phyloP scores from a whole-genome alignment of 768 basidiomycete genomes.

The Boletellus ananas region DNA sequence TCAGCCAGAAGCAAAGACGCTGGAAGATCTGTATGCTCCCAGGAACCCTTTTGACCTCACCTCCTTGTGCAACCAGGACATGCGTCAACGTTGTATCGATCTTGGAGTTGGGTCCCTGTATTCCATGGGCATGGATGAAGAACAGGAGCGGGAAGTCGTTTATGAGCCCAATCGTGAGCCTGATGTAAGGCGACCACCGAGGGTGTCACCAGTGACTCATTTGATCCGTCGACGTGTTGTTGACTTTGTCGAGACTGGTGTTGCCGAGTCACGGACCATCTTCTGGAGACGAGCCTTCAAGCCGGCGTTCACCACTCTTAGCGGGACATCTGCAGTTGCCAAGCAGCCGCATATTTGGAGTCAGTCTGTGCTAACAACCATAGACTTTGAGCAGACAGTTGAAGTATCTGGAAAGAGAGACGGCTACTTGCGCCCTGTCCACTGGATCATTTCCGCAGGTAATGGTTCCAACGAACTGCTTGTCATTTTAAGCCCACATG shows the following conservation, averaged over 20 bases:
- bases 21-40: conserved; percentile 35
- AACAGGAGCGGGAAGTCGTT: not conserved
- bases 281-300: conserved; percentile 11
- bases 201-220: not conserved
- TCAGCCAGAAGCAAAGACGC: too few species aligned
- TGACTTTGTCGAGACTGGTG: too few species aligned
- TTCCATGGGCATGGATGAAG: not conserved
- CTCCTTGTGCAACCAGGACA: too few species aligned
- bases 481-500: conserved; percentile 39
- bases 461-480: conserved; percentile 25
- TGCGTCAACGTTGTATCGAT: not conserved
- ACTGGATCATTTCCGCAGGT: conserved; percentile 41
- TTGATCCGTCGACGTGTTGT: too few species aligned
- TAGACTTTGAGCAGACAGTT: conserved; percentile 13
- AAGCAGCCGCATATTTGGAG: conserved; percentile 20
- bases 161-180: too few species aligned
- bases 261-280: too few species aligned
- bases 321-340: not conserved
- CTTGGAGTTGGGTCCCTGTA: not conserved
- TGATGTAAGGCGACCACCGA: not conserved
- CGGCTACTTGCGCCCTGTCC: conserved; percentile 36
- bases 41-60: conserved; percentile 1
- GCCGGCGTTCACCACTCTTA: conserved; percentile 11
- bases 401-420: conserved; percentile 12
- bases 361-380: conserved; percentile 7